Evolutionary conservation across 2,329 filamentous ascomycete species (phyloP).

Genomic region (Aureobasidium namibiae): DNA sequence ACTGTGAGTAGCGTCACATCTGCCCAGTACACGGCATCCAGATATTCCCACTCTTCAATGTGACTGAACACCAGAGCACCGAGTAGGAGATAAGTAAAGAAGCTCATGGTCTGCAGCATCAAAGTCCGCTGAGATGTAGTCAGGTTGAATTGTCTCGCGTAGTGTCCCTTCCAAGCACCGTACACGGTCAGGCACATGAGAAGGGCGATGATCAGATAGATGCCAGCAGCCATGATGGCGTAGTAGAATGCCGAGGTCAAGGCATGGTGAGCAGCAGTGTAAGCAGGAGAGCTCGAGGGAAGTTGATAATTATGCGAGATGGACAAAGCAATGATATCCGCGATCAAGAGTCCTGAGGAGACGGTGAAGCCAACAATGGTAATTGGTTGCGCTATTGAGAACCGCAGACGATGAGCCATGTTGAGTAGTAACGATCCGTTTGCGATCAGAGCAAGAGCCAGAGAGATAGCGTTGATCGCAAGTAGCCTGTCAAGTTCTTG

Average conservation of each 20-base stretch:
- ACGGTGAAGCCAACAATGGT: conserved; percentile 53
- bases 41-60: conserved; percentile 45
- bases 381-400: conserved; percentile 50
- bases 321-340: conserved; percentile 40
- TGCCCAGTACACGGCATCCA: conserved; percentile 49
- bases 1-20: conserved; percentile 50
- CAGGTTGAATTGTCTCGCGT: conserved; percentile 48
- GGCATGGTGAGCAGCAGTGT: conserved; percentile 28
- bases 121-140: conserved; percentile 49
- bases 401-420: conserved; percentile 49
- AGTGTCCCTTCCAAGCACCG: conserved; percentile 47
- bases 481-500: conserved; percentile 32
- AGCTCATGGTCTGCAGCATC: conserved; percentile 45
- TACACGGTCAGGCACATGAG: conserved; percentile 49
- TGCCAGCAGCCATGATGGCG: conserved; percentile 47
- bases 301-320: conserved; percentile 37
- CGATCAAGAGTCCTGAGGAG: conserved; percentile 46
- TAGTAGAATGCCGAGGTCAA: conserved; percentile 53
- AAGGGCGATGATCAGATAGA: conserved; percentile 49
- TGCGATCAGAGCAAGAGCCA: conserved; percentile 45
- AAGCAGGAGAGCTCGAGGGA: conserved; percentile 22
- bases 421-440: conserved; percentile 50
- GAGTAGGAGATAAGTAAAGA: conserved; percentile 40
- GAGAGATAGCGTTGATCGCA: conserved; percentile 48
- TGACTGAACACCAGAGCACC: conserved; percentile 40